These are phyloP conservation scores for Linum usitatissimum DNA, from an alignment of 345 rosid genomes.

Conservation along the genomic window DNA sequence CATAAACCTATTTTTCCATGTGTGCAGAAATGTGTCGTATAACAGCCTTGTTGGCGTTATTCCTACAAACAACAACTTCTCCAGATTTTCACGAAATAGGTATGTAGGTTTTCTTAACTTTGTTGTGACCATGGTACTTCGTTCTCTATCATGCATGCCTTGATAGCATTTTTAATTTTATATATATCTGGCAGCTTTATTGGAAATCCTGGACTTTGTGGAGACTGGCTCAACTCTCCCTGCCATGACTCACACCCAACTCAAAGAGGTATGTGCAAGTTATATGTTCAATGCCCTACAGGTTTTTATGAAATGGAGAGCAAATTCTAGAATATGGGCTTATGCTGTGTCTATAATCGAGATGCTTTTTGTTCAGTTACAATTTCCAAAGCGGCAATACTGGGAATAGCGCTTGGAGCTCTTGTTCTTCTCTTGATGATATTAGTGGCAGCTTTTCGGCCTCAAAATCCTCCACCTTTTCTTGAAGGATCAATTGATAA, in stretches of 20 bases:
- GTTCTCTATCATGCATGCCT: not conserved
- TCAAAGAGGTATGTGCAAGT: conserved; percentile 47
- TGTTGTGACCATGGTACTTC: not conserved
- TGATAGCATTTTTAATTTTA: not conserved
- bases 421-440: conserved; percentile 83
- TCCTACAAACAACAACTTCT: conserved; percentile 66
- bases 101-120: conserved; percentile 11
- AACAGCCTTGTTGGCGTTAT: conserved; percentile 69
- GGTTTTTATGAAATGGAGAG: not conserved
- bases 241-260: conserved; percentile 47
- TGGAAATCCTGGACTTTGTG: conserved; percentile 78
- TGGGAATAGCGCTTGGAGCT: conserved; percentile 85
- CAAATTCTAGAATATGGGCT: not conserved
- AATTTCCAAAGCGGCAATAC: conserved; percentile 82
- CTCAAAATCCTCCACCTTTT: conserved; percentile 52
- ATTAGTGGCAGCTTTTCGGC: conserved; percentile 64
- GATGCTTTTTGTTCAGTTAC: conserved; percentile 30
- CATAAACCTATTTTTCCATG: not conserved
- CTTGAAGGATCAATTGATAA: conserved; percentile 72
- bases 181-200: conserved; percentile 40
- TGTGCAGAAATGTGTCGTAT: conserved; percentile 69
- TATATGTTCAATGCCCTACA: not conserved
- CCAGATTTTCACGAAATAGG: conserved; percentile 73
- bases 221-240: conserved; percentile 57
- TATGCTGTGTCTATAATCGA: not conserved